Conservation (phyloP, 345 rosid species). For the Rhizophora mangle region DNA sequence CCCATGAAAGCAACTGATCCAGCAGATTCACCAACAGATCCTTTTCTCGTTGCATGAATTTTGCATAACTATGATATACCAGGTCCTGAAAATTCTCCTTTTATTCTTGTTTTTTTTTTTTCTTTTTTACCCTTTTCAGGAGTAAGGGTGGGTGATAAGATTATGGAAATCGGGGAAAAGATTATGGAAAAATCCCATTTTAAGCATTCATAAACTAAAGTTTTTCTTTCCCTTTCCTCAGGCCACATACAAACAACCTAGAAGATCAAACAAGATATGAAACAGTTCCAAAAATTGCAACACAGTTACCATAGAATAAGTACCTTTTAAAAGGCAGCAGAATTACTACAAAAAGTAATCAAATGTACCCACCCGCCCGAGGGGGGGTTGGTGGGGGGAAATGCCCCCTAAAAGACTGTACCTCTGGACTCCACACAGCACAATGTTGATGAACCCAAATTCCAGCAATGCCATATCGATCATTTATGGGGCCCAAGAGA, state of each 20-base stretch:
- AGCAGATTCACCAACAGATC: too few species aligned
- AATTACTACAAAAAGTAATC: neutral
- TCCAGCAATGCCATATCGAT: conserved; percentile 93
- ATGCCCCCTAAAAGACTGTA: conserved; percentile 13
- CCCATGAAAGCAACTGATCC: too few species aligned
- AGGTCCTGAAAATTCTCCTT: too few species aligned
- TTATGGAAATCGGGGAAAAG: too few species aligned
- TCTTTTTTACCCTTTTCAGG: too few species aligned
- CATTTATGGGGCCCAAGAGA: conserved; percentile 88
- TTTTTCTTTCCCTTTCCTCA: too few species aligned
- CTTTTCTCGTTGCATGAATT: too few species aligned
- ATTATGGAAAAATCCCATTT: too few species aligned
- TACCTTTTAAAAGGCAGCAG: conserved; percentile 2
- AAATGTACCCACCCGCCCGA: neutral
- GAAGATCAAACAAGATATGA: neutral
- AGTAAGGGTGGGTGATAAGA: too few species aligned
- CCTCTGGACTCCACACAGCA: conserved; percentile 99
- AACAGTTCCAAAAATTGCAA: neutral
- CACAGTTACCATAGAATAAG: neutral
- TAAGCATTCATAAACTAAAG: too few species aligned
- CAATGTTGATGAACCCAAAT: conserved; percentile 99
- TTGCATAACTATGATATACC: too few species aligned
- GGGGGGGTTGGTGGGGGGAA: neutral
- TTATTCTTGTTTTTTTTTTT: too few species aligned
- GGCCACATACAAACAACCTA: neutral